A percentile compares a stretch with the other conserved stretches of the same genome.
Evolutionary conservation across 1,284 basidiomycete species (phyloP).

Genomic region (Cerioporus squamosus): DNA sequence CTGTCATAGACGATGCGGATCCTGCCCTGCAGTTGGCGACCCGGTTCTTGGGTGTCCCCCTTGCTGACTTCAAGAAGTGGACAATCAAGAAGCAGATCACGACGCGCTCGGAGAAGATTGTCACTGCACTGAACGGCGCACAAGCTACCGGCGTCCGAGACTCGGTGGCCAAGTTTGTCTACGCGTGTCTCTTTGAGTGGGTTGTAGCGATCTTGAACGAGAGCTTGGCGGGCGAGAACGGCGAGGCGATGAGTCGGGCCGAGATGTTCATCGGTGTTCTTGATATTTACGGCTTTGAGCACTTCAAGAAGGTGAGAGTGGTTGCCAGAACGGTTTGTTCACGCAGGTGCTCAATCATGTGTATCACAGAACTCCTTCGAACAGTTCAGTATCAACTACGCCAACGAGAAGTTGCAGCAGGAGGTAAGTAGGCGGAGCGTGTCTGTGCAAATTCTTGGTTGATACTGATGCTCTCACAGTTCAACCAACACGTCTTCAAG

Average conservation of each 20-base stretch:
- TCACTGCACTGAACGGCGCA: slow-evolving; percentile 82
- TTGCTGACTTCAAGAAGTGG: slow-evolving; percentile 99
- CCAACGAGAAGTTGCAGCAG: slow-evolving; percentile 97
- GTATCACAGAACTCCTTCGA: slow-evolving; percentile 88
- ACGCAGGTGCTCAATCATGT: slow-evolving; percentile 11
- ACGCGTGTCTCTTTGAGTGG: slow-evolving; percentile 99
- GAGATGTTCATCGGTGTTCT: slow-evolving; percentile 99
- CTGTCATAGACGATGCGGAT: slow-evolving; percentile 86
- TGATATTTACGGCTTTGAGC: slow-evolving; percentile 97
- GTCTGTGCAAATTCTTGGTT: neutral
- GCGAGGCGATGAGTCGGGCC: slow-evolving; percentile 82
- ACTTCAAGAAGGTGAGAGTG: slow-evolving; percentile 84
- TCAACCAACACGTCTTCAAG: slow-evolving; percentile 99
- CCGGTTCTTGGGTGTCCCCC: slow-evolving; percentile 88
- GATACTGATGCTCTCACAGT: slow-evolving; percentile 48
- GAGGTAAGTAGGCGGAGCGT: slow-evolving; percentile 68
- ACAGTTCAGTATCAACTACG: slow-evolving; percentile 99
- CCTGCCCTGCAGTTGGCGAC: slow-evolving; percentile 83
- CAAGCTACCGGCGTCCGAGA: slow-evolving; percentile 97
- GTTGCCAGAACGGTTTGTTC: neutral
- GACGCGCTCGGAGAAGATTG: slow-evolving; percentile 95
- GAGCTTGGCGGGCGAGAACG: slow-evolving; percentile 89
- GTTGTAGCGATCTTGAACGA: slow-evolving; percentile 97
- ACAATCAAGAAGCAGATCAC: slow-evolving; percentile 97
- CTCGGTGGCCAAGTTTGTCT: slow-evolving; percentile 98